Base-by-base conservation (phyloP, 495 filamentous ascomycete species). In the Penicillium maclennaniae region DNA sequence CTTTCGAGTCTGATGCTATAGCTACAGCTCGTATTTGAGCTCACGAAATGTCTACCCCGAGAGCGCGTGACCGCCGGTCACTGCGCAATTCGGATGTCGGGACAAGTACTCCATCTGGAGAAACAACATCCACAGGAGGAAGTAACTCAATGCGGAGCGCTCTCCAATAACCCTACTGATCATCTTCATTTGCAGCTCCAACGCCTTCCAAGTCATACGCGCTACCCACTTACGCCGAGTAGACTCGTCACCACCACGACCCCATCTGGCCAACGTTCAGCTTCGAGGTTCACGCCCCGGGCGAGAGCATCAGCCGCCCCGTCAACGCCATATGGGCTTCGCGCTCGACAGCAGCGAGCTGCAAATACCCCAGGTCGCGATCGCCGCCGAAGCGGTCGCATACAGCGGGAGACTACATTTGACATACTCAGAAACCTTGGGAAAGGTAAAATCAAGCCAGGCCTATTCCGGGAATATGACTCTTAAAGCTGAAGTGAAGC, bases 401-500 rank as follows among this genome's bases (percentile, higher is more conserved):
- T 85, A 53, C 83, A 86, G 61, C 79, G 88, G 41, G 88, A 91
- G 66, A 90, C 89, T 6, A 87, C 87, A 6, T 83, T 87, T 48
- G 84, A 91, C 62, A 73, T 83, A 19, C 63, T 92, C 26, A 78
- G 83, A 25, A 81, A 83, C 47, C 73, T 93, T 9, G 85, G 86
- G 47, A 81, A 75, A 69, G 74, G 81, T 69, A 72, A 23, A 65
- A 55, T 27, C 42, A 28, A 37, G 17, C 38, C 19, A 40, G 4
- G 5, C 12, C 15, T 7, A 26, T 23, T 5, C 19, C 6, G 7
- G 20, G 17, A 16, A 31, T 38, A 6, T 16, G 26, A 1, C 19
- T 12, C 19, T 16, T 36, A 16, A 20, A 40, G 12, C 9, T 19
- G 7, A 4, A 3, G 14, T 19, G 7, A 4, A 3, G 14, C 23